Evolutionary conservation across 139 green algal species (phyloP).

Genomic region (Pleodorina starrii): DNA sequence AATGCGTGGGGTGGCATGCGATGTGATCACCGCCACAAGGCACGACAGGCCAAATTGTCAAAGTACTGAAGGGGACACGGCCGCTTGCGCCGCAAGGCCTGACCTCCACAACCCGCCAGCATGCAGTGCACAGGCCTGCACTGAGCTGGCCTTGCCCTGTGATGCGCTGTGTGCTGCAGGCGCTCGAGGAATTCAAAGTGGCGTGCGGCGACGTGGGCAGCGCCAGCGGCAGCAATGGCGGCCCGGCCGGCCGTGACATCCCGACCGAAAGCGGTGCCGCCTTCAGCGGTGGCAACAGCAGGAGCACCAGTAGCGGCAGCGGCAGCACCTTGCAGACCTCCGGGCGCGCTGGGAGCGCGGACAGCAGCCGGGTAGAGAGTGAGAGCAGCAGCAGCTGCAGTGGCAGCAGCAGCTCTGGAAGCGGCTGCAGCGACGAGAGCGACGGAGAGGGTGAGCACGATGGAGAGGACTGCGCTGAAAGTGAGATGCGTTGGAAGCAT

Average conservation of each 20-base stretch:
- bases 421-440: background rate
- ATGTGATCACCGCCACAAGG: no score
- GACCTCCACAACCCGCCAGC: no score
- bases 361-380: background rate
- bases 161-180: background rate
- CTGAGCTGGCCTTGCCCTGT: background rate
- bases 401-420: background rate
- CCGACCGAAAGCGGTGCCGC: background rate
- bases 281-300: background rate
- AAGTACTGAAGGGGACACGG: no score
- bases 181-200: background rate
- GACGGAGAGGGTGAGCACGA: background rate
- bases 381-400: conserved; percentile 16
- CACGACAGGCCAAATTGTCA: no score
- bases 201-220: conserved; percentile 1
- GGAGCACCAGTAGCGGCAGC: background rate
- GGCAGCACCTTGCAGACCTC: no score
- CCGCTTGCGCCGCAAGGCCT: no score
- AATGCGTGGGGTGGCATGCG: no score
- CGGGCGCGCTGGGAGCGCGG: no score
- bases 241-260: background rate
- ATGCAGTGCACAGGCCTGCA: background rate
- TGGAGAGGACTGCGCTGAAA: background rate
- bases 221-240: background rate
- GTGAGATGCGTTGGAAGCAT: background rate